Evolutionary conservation across 2,329 filamentous ascomycete species (phyloP), one percentile per base, ranked within the genome.

Genomic region (Didymosphaeria variabile): DNA sequence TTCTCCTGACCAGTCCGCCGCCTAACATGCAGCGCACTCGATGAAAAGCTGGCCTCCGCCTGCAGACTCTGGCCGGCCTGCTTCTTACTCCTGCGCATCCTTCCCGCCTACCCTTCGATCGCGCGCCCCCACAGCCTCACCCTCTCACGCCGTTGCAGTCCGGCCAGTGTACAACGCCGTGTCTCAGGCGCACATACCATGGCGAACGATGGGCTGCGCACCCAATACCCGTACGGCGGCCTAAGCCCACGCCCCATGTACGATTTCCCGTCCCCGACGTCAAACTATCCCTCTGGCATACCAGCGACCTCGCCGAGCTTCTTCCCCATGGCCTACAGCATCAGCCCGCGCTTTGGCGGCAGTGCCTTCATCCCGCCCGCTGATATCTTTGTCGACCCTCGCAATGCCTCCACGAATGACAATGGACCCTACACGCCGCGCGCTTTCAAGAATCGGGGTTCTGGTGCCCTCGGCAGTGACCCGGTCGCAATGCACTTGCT

Each of bases 401-500:
- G 70, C 61, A 68, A 69, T 55, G 72, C 70, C 32, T 68, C 70
- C 2, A 67, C 68, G 23, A 68, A 68, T 54, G 71, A 71, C 44
- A 68, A 68, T 32, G 72, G 71, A 55, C 53, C 63, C 10, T 73
- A 76, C 60, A 69, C 67, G 17, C 67, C 72, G 19, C 77, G 72
- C 61, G 70, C 70, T 26, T 64, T 68, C 21, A 61, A 68, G 29
- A 71, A 75, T 53, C 71, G 75, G 12, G 69, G 65, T 60, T 76
- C 75, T 17, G 74, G 73, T 10, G 62, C 66, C 36, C 65, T 77
- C 42, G 71, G 74, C 61, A 83, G 80, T 66, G 87, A 90, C 70
- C 85, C 85, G 0, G 85, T 99, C 47, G 91, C 93, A 70, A 89
- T 97, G 76, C 96, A 98, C 77, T 83, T 99, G 50, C 86, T 99